A percentile compares a stretch with the other conserved stretches of the same genome.
These are phyloP conservation scores for Huiozyma sinensis DNA, from an alignment of 805 yeast species.

Conservation along the genomic window DNA sequence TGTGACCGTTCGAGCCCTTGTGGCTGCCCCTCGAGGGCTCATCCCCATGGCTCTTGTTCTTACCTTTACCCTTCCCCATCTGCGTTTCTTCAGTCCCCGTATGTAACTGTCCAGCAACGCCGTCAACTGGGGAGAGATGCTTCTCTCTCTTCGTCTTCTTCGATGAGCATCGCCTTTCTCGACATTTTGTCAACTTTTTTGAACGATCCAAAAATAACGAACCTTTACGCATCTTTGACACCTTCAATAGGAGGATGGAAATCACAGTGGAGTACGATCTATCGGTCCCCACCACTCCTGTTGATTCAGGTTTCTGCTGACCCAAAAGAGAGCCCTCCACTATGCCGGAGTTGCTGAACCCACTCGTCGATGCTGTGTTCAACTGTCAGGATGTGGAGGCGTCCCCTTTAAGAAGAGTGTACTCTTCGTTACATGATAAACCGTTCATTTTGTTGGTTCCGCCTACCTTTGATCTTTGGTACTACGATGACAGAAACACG, in stretches of 20 bases:
- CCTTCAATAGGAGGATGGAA: too few species aligned
- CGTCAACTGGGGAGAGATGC: neutral
- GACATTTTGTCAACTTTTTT: too few species aligned
- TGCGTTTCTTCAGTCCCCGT: neutral
- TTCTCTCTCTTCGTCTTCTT: neutral
- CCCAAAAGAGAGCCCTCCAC: too few species aligned
- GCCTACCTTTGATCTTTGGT: conserved; percentile 36
- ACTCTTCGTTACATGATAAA: conserved; percentile 38
- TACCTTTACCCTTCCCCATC: conserved; percentile 31
- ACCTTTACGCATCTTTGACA: too few species aligned
- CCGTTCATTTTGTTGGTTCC: conserved; percentile 56
- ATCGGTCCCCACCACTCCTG: too few species aligned
- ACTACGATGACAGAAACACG: conserved; percentile 31
- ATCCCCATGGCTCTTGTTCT: conserved; percentile 37
- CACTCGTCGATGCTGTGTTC: conserved; percentile 54
- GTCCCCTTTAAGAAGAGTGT: conserved; percentile 38
- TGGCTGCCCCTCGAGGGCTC: conserved; percentile 19
- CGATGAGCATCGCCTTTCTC: too few species aligned
- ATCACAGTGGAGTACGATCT: too few species aligned
- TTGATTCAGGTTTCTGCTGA: too few species aligned
- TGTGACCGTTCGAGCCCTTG: conserved; percentile 45
- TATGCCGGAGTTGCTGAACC: conserved; percentile 48
- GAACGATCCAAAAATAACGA: too few species aligned
- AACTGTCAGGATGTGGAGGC: conserved; percentile 46
- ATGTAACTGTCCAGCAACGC: neutral